These are phyloP conservation scores for Pseudogymnoascus verrucosus DNA, from an alignment of 2,329 filamentous ascomycete species.

Conservation along the genomic window DNA sequence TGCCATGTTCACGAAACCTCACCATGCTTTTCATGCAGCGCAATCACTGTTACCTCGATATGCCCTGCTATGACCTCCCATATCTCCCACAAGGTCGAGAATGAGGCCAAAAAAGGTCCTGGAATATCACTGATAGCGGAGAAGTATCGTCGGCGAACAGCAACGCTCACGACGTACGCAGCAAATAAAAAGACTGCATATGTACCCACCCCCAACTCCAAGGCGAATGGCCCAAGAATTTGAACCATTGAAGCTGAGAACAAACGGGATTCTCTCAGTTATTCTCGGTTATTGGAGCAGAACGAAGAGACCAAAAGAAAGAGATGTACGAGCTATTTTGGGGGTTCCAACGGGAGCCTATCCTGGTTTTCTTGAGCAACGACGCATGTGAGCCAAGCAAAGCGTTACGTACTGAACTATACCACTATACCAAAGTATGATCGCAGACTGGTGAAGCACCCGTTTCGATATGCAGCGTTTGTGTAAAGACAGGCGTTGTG, in stretches of 20 bases:
- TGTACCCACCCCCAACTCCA: neutral
- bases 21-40: slow-evolving; percentile 34
- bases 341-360: neutral
- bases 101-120: slow-evolving; percentile 34
- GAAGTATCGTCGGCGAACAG: slow-evolving; percentile 34
- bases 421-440: neutral
- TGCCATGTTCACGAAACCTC: slow-evolving; percentile 5
- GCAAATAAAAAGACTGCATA: neutral
- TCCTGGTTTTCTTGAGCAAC: neutral
- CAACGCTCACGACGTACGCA: neutral
- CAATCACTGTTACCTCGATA: slow-evolving; percentile 30
- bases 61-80: slow-evolving; percentile 32
- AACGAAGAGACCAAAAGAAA: neutral
- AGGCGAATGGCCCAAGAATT: neutral
- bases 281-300: neutral
- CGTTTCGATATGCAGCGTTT: neutral
- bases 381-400: neutral
- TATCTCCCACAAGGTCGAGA: slow-evolving; percentile 34
- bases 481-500: neutral
- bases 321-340: neutral
- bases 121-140: slow-evolving; percentile 34
- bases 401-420: neutral
- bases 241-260: neutral
- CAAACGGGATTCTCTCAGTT: neutral
- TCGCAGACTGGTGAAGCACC: neutral